Evolutionary conservation across 2,329 filamentous ascomycete genomes (phyloP).

Genomic region (Herpomyces periplanetae): DNA sequence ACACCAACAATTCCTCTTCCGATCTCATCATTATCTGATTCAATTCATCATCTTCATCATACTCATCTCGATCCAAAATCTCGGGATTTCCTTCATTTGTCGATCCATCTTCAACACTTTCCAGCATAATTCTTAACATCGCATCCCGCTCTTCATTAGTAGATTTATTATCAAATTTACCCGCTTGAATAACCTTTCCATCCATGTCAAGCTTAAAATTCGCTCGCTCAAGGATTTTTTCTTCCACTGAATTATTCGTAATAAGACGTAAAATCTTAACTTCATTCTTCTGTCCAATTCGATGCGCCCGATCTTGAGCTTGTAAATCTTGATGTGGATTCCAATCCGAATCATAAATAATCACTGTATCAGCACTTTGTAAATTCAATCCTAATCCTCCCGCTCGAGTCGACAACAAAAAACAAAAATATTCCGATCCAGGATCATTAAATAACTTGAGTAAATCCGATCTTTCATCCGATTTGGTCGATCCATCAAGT

Average conservation of each 20-base stretch:
- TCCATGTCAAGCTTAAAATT: slow-evolving; percentile 98
- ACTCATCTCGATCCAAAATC: slow-evolving; percentile 88
- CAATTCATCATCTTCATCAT: slow-evolving; percentile 91
- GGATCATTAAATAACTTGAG: slow-evolving; percentile 62
- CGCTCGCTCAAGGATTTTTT: slow-evolving; percentile 86
- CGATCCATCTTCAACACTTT: slow-evolving; percentile 27
- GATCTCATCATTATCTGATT: slow-evolving; percentile 73
- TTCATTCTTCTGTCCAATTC: slow-evolving; percentile 98
- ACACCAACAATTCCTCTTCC: slow-evolving; percentile 33
- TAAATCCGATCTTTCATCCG: slow-evolving; percentile 74
- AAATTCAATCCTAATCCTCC: slow-evolving; percentile 89
- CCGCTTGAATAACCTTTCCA: slow-evolving; percentile 92
- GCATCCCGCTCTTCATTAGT: slow-evolving; percentile 93
- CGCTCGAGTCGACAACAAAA: slow-evolving; percentile 86
- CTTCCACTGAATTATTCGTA: slow-evolving; percentile 82
- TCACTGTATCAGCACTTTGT: slow-evolving; percentile 90
- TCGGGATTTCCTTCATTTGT: too few relatives aligned
- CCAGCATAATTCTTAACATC: slow-evolving; percentile 66
- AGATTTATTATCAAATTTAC: slow-evolving; percentile 97
- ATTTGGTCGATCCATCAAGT: slow-evolving; percentile 82
- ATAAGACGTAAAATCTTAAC: slow-evolving; percentile 84
- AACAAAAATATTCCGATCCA: slow-evolving; percentile 74
- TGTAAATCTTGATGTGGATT: slow-evolving; percentile 97
- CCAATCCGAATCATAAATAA: slow-evolving; percentile 98
- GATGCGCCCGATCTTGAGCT: slow-evolving; percentile 94